Conservation (phyloP, 768 basidiomycete genomes). For the Trametes cubensis region DNA sequence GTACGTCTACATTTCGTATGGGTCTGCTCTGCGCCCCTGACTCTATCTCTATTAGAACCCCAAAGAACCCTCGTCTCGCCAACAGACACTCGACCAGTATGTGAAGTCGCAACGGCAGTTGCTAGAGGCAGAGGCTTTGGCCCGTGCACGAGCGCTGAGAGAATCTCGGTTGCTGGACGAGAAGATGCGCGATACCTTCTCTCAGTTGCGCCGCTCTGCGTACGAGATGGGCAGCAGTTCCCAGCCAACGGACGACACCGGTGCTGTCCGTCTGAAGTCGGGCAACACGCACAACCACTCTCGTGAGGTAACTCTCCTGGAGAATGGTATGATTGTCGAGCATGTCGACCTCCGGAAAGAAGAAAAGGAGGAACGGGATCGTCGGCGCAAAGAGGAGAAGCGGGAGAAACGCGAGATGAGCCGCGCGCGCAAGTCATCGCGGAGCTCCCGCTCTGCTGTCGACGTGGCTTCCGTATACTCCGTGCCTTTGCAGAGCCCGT, state of each 20-base stretch:
- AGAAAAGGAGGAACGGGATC: conserved; percentile 74
- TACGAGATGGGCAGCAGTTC: conserved; percentile 63
- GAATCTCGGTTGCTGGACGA: conserved; percentile 77
- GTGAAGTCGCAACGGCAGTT: conserved; percentile 80
- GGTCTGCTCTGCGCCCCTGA: conserved; percentile 1
- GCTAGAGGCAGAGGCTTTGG: conserved; percentile 80
- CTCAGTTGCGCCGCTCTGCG: conserved; percentile 76
- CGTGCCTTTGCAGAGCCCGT: conserved; percentile 48
- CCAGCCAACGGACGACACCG: conserved; percentile 54
- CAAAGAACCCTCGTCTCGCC: conserved; percentile 82
- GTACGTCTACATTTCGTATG: conserved; percentile 45
- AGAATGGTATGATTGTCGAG: conserved; percentile 89
- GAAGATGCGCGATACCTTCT: conserved; percentile 78
- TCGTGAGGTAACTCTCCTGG: conserved; percentile 77
- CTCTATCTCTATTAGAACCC: conserved; percentile 64
- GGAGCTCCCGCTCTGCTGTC: conserved; percentile 56
- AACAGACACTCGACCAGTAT: conserved; percentile 80
- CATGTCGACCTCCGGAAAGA: conserved; percentile 82
- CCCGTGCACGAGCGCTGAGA: conserved; percentile 75
- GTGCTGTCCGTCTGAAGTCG: conserved; percentile 71
- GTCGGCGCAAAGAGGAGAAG: conserved; percentile 68
- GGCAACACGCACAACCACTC: conserved; percentile 53
- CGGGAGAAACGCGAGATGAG: conserved; percentile 54
- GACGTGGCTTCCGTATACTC: conserved; percentile 79
- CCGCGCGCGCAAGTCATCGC: conserved; percentile 71